A percentile compares a stretch with the other conserved stretches of the same genome.
phyloP scores from a whole-genome alignment of 768 basidiomycete genomes.

The Naganishia onofrii region DNA sequence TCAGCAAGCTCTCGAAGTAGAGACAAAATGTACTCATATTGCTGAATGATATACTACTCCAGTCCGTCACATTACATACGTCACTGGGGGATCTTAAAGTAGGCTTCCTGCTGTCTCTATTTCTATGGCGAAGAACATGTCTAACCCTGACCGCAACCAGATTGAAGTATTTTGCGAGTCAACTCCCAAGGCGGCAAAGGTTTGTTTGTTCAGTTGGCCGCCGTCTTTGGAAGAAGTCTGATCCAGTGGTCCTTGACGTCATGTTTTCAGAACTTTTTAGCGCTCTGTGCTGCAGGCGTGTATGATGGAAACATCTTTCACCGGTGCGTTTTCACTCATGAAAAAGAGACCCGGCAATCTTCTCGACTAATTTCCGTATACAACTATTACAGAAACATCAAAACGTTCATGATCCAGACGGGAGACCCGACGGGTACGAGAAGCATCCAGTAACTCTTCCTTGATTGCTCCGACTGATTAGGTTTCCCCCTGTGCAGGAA shows the following conservation, averaged over 20 bases:
- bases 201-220: slow-evolving; percentile 44
- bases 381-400: slow-evolving; percentile 67
- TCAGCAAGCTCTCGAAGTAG: neutral
- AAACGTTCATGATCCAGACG: slow-evolving; percentile 85
- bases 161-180: slow-evolving; percentile 97
- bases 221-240: too few species aligned
- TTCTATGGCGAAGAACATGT: neutral
- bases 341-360: neutral
- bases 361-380: neutral
- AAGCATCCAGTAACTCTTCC: too few species aligned
- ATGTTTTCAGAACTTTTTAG: slow-evolving; percentile 78
- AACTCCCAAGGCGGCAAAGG: slow-evolving; percentile 91
- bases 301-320: slow-evolving; percentile 85
- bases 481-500: slow-evolving; percentile 63
- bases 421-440: slow-evolving; percentile 49
- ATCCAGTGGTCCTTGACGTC: neutral
- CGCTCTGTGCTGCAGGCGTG: slow-evolving; percentile 82
- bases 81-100: slow-evolving; percentile 95
- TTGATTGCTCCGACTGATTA: slow-evolving; percentile 41
- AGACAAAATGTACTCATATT: neutral
- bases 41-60: neutral
- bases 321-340: slow-evolving; percentile 50
- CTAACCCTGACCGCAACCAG: slow-evolving; percentile 54
- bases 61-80: slow-evolving; percentile 95
- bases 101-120: slow-evolving; percentile 29